Conservation (phyloP, 805 yeast species). For the Yarrowia osloensis region DNA sequence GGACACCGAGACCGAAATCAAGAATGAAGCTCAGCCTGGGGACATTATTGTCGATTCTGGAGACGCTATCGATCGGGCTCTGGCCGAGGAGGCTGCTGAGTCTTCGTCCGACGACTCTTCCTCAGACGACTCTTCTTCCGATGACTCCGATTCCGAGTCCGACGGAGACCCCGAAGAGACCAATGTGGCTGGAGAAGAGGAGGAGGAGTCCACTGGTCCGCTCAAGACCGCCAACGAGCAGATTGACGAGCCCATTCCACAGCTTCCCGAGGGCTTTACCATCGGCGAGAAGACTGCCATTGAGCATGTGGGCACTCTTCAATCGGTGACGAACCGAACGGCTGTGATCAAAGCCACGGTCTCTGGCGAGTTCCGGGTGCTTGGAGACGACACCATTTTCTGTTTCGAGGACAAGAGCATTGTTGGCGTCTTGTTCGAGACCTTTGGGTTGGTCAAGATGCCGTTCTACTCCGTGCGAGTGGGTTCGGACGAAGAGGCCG, state of each 20-base stretch:
- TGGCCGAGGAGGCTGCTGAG: neutral
- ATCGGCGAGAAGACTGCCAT: slow-evolving; percentile 64
- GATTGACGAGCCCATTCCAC: slow-evolving; percentile 64
- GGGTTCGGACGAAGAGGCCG: slow-evolving; percentile 52
- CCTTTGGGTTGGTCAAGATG: slow-evolving; percentile 80
- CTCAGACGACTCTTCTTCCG: neutral
- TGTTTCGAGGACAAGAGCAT: slow-evolving; percentile 71
- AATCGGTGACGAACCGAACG: slow-evolving; percentile 68
- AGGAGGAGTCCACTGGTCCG: slow-evolving; percentile 16
- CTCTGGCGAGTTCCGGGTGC: slow-evolving; percentile 82
- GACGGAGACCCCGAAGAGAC: slow-evolving; percentile 17
- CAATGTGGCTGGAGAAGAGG: slow-evolving; percentile 4
- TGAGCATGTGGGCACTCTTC: slow-evolving; percentile 69
- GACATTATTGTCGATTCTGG: neutral
- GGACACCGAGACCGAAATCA: neutral
- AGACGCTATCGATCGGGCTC: slow-evolving; percentile 19
- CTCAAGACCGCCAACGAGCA: slow-evolving; percentile 56
- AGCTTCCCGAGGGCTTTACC: slow-evolving; percentile 64
- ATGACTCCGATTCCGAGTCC: slow-evolving; percentile 12
- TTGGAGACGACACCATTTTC: slow-evolving; percentile 72
- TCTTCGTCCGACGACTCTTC: neutral
- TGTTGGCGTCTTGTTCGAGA: slow-evolving; percentile 80
- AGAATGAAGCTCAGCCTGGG: neutral
- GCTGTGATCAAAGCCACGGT: slow-evolving; percentile 67
- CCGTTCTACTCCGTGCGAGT: slow-evolving; percentile 82